These are phyloP conservation scores for Nasturtium officinale DNA, from an alignment of 345 rosid species.

Conservation along the genomic window DNA sequence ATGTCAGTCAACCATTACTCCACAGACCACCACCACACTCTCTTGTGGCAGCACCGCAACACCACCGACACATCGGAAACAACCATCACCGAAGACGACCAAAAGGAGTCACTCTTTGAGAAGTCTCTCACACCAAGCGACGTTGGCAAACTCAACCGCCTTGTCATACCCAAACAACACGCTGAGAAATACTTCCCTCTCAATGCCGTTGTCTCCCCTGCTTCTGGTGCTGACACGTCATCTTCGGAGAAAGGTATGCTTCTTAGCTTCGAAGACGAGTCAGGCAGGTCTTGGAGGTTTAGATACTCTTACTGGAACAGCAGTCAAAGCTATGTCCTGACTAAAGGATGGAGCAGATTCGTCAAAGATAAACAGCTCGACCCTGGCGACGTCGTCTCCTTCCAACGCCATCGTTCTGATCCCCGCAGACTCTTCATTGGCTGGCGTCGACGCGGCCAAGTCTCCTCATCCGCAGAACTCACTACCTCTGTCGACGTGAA, in stretches of 20 bases:
- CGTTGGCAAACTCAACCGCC: constrained; percentile 87
- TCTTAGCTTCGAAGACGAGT: constrained; percentile 81
- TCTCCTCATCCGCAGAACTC: constrained; percentile 17
- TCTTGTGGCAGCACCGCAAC: constrained; percentile 47
- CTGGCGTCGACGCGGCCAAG: constrained; percentile 59
- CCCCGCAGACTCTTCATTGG: constrained; percentile 65
- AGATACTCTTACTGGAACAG: constrained; percentile 83
- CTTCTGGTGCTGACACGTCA: background rate
- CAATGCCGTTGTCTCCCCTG: constrained; percentile 38
- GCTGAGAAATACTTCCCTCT: constrained; percentile 87
- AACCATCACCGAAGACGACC: constrained; percentile 32
- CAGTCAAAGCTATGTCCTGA: constrained; percentile 87
- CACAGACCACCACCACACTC: constrained; percentile 44
- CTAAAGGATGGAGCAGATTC: constrained; percentile 90
- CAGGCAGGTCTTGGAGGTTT: constrained; percentile 76
- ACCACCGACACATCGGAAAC: constrained; percentile 39
- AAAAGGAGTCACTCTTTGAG: constrained; percentile 65
- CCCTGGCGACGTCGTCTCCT: constrained; percentile 74
- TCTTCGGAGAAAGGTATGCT: constrained; percentile 47
- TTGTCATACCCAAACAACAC: constrained; percentile 87
- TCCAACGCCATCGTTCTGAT: constrained; percentile 58
- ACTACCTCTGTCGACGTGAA: background rate
- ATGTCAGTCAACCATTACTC: constrained; percentile 65
- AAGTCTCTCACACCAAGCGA: constrained; percentile 87
- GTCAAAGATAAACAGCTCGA: constrained; percentile 86